A percentile compares a stretch with the other conserved stretches of the same genome.
Evolutionary conservation across 345 rosid genomes (phyloP).

Genomic region (Anacardium occidentale): DNA sequence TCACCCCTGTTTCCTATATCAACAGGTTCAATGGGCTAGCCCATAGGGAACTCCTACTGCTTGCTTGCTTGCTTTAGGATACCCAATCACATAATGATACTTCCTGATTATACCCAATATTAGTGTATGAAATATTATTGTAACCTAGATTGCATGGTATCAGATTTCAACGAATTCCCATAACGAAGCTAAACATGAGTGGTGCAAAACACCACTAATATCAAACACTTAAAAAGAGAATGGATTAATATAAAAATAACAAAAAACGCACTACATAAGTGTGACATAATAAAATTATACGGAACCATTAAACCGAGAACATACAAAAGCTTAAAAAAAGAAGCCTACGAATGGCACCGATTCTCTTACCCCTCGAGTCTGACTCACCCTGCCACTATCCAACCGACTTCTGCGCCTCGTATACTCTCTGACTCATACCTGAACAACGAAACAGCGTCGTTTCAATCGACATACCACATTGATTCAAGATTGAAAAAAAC

Average conservation of each 20-base stretch:
- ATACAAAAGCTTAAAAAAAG: slow-evolving; percentile 22
- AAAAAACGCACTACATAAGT: neutral
- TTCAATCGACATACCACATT: neutral
- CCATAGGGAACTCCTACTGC: no score
- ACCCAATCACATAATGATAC: no score
- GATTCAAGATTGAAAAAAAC: neutral
- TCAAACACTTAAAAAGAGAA: neutral
- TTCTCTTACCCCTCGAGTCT: slow-evolving; percentile 41
- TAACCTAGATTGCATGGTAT: neutral
- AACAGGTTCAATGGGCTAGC: no score
- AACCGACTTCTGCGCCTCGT: slow-evolving; percentile 71
- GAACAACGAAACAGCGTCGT: slow-evolving; percentile 9
- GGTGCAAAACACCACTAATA: neutral
- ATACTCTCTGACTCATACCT: slow-evolving; percentile 66
- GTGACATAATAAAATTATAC: neutral
- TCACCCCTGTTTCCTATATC: no score
- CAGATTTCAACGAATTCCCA: slow-evolving; percentile 1
- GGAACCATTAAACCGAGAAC: neutral
- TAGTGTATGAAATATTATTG: no score
- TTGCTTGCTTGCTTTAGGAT: no score
- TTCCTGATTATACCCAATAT: no score
- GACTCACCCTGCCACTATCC: slow-evolving; percentile 81
- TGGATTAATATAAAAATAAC: neutral
- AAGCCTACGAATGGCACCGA: slow-evolving; percentile 37
- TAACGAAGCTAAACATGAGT: neutral